phyloP scores from a whole-genome alignment of 495 filamentous ascomycete genomes.

The Penicillium ucsense region DNA sequence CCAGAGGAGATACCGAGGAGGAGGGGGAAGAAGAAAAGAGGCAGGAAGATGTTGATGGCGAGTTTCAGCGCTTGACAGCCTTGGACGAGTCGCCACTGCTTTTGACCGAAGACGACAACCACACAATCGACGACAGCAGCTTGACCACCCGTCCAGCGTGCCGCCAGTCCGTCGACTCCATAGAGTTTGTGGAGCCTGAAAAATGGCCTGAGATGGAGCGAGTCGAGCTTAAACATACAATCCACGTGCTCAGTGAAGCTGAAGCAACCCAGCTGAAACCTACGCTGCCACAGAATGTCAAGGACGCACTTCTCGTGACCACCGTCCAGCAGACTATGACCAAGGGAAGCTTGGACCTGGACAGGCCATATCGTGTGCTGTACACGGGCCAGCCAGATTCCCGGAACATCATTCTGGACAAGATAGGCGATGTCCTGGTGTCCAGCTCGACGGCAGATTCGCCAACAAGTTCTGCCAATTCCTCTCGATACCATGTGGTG shows the following conservation, averaged over 20 bases:
- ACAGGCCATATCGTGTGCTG: conserved; percentile 59
- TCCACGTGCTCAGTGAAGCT: conserved; percentile 18
- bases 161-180: conserved; percentile 32
- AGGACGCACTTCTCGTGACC: conserved; percentile 33
- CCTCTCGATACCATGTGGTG: conserved; percentile 63
- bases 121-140: conserved; percentile 33
- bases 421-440: conserved; percentile 57
- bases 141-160: conserved; percentile 32
- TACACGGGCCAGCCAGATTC: conserved; percentile 56
- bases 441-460: conserved; percentile 35
- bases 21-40: conserved; percentile 3
- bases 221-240: conserved; percentile 52
- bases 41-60: conserved; percentile 13
- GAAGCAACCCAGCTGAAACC: conserved; percentile 40
- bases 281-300: conserved; percentile 19
- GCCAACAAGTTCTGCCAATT: conserved; percentile 38
- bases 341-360: conserved; percentile 48
- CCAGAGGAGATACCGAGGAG: conserved; percentile 6
- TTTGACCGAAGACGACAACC: conserved; percentile 21
- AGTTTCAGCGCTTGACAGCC: conserved; percentile 22
- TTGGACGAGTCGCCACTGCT: conserved; percentile 34
- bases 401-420: conserved; percentile 63
- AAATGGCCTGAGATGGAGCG: conserved; percentile 39
- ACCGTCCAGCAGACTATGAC: conserved; percentile 68
- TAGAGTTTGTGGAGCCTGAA: conserved; percentile 54